These are phyloP conservation scores for Litchi chinensis DNA, from an alignment of 345 rosid genomes.

Conservation along the genomic window DNA sequence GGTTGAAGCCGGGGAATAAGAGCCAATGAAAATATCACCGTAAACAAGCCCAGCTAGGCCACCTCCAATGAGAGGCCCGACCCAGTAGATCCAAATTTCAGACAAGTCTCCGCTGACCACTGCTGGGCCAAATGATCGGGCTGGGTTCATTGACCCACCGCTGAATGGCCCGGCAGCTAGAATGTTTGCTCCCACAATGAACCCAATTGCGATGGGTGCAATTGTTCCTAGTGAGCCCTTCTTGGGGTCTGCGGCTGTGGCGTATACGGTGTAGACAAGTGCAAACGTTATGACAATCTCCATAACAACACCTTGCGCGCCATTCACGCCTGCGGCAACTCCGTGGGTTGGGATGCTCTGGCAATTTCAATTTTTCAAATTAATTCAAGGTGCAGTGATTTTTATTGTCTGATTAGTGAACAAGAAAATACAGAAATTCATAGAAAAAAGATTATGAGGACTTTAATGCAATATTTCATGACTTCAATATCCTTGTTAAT, in stretches of 20 bases:
- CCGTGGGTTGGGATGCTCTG: conserved; percentile 83
- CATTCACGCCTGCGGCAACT: conserved; percentile 67
- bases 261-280: conserved; percentile 83
- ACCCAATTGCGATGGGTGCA: conserved; percentile 86
- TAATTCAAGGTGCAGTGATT: background rate
- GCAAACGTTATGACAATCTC: conserved; percentile 81
- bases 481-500: too few species aligned
- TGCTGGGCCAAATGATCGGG: conserved; percentile 90
- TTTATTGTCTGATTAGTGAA: too few species aligned
- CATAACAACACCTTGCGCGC: conserved; percentile 61
- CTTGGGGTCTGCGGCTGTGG: conserved; percentile 85
- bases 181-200: conserved; percentile 91
- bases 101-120: conserved; percentile 75
- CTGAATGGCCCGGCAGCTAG: conserved; percentile 93
- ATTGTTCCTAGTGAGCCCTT: conserved; percentile 73
- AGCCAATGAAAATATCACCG: conserved; percentile 69
- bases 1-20: conserved; percentile 47
- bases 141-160: conserved; percentile 96
- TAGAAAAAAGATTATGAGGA: too few species aligned
- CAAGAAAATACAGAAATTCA: too few species aligned
- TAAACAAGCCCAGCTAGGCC: conserved; percentile 82
- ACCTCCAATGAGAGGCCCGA: conserved; percentile 82
- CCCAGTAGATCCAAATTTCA: conserved; percentile 78
- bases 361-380: background rate
- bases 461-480: too few species aligned